Evolutionary conservation across 2,329 filamentous ascomycete genomes (phyloP).

Genomic region (Tolypocladium ophioglossoides): DNA sequence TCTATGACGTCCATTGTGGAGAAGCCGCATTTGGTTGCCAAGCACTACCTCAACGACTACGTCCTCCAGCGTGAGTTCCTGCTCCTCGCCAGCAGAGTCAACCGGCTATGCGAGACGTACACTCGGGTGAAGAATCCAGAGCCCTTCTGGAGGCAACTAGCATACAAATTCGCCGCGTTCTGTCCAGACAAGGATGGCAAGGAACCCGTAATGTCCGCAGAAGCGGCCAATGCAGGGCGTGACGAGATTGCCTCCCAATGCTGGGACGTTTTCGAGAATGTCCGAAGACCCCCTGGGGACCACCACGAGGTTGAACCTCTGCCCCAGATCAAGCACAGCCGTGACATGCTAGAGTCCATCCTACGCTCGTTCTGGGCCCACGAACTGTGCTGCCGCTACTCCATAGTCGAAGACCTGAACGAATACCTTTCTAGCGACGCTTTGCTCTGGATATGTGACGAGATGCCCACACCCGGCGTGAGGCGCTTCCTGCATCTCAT

Average conservation of each 20-base stretch:
- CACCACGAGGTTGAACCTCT: not conserved
- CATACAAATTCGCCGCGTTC: not conserved
- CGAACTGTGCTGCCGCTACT: not conserved
- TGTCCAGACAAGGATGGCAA: not conserved
- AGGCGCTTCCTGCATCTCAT: not conserved
- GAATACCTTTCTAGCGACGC: too few species aligned
- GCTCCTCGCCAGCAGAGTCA: not conserved
- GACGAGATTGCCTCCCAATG: not conserved
- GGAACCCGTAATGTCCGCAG: too few species aligned
- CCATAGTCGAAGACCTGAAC: not conserved
- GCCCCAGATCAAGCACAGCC: not conserved
- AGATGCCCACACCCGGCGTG: not conserved
- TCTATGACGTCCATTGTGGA: not conserved
- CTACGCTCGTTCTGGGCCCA: not conserved
- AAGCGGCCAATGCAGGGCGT: not conserved
- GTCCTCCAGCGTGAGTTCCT: not conserved
- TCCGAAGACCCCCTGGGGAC: too few species aligned
- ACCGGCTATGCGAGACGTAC: not conserved
- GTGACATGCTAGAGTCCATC: not conserved
- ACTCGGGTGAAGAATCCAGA: not conserved
- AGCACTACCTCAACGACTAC: not conserved
- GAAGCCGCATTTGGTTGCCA: not conserved
- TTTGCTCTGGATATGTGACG: not conserved
- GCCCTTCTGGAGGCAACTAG: not conserved
- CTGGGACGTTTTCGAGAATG: not conserved